A percentile compares a stretch with the other conserved stretches of the same genome.
Conservation (phyloP, 129 eudicot species). For the Tagetes erecta region DNA sequence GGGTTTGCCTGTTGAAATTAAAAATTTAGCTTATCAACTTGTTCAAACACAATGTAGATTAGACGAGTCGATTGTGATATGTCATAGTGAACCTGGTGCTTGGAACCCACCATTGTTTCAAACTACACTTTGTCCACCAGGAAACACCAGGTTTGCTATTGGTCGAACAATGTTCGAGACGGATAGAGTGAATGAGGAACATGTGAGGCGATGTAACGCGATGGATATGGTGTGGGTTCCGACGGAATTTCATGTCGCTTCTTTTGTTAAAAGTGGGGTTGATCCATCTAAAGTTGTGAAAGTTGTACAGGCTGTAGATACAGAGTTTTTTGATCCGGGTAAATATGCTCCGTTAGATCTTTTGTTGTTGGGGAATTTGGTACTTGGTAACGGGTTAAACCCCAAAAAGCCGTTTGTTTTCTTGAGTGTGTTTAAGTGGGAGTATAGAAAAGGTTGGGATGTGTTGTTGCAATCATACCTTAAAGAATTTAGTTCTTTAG, state of each 20-base stretch:
- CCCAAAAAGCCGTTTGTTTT: slow-evolving; percentile 43
- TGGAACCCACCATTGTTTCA: slow-evolving; percentile 82
- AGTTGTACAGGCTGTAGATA: slow-evolving; percentile 76
- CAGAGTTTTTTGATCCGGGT: slow-evolving; percentile 64
- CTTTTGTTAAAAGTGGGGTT: slow-evolving; percentile 74
- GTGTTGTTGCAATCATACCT: slow-evolving; percentile 68
- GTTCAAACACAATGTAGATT: slow-evolving; percentile 45
- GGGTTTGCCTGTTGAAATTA: slow-evolving; percentile 67
- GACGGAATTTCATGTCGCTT: slow-evolving; percentile 66
- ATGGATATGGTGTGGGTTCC: slow-evolving; percentile 97
- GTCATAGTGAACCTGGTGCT: slow-evolving; percentile 98
- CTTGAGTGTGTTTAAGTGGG: slow-evolving; percentile 94
- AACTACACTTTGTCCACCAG: slow-evolving; percentile 67
- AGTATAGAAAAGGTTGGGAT: slow-evolving; percentile 89
- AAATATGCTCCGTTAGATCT: slow-evolving; percentile 51
- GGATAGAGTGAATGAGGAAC: slow-evolving; percentile 69
- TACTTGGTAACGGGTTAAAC: slow-evolving; percentile 45
- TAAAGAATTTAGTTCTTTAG: slow-evolving; percentile 53
- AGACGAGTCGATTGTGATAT: slow-evolving; percentile 56
- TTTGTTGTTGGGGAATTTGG: slow-evolving; percentile 39
- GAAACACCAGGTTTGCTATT: slow-evolving; percentile 47
- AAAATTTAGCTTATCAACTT: slow-evolving; percentile 51
- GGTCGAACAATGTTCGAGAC: slow-evolving; percentile 96
- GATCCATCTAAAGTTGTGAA: slow-evolving; percentile 69
- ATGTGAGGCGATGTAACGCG: slow-evolving; percentile 63